These are phyloP conservation scores for Corchorus olitorius DNA, from an alignment of 345 rosid genomes.

Conservation along the genomic window DNA sequence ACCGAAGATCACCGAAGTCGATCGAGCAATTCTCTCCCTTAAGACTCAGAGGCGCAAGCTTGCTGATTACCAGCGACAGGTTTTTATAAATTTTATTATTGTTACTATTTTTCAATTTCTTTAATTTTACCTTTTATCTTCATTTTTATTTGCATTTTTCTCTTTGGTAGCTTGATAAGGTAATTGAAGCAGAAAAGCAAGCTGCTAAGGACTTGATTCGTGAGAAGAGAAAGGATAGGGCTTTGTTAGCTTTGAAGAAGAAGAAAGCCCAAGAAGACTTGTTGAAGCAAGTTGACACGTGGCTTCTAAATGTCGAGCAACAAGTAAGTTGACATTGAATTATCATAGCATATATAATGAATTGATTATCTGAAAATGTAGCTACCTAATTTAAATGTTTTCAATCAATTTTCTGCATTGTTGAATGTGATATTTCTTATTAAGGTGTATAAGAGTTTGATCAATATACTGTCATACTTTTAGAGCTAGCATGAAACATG, in stretches of 20 bases:
- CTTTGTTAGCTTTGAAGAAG: slow-evolving; percentile 92
- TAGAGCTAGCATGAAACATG: background rate
- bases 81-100: slow-evolving; percentile 16
- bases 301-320: slow-evolving; percentile 96
- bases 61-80: slow-evolving; percentile 88
- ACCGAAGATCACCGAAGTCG: slow-evolving; percentile 93
- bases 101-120: background rate
- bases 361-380: background rate
- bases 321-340: slow-evolving; percentile 50
- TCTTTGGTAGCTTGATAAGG: slow-evolving; percentile 62
- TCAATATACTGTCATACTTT: background rate
- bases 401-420: background rate
- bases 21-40: slow-evolving; percentile 89
- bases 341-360: background rate
- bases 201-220: slow-evolving; percentile 83
- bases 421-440: slow-evolving; percentile 6
- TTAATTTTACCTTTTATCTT: background rate
- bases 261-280: slow-evolving; percentile 90
- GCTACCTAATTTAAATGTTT: background rate
- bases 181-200: slow-evolving; percentile 90
- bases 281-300: slow-evolving; percentile 85
- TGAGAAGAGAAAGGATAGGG: slow-evolving; percentile 87
- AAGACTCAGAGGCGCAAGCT: slow-evolving; percentile 97
- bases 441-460: background rate
- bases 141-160: background rate